Evolutionary conservation across 495 filamentous ascomycete genomes (phyloP).

Genomic region (Xylaria scruposa): DNA sequence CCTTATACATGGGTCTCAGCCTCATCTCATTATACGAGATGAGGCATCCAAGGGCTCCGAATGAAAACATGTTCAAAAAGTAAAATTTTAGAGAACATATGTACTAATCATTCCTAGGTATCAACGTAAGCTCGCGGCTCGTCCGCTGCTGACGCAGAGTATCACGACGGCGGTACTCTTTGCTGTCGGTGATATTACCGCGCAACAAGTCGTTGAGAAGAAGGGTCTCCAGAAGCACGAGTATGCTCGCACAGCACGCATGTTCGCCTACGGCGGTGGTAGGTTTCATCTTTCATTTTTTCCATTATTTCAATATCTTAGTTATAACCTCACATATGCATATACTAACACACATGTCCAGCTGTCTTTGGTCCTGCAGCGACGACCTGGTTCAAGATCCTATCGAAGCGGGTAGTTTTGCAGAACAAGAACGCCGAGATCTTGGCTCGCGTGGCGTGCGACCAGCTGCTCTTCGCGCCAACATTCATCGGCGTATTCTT

Average conservation of each 20-base stretch:
- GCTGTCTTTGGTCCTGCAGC: slow-evolving; percentile 91
- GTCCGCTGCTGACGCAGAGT: slow-evolving; percentile 87
- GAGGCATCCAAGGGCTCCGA: neutral
- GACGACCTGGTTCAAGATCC: slow-evolving; percentile 84
- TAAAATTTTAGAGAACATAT: neutral
- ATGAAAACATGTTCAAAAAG: neutral
- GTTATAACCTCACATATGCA: neutral
- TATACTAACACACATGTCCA: slow-evolving; percentile 43
- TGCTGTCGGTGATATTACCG: slow-evolving; percentile 85
- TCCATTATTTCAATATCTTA: neutral
- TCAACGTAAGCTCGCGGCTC: slow-evolving; percentile 77
- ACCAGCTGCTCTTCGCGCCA: slow-evolving; percentile 88
- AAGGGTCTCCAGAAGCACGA: slow-evolving; percentile 82
- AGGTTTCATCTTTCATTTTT: slow-evolving; percentile 34
- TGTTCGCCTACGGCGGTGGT: slow-evolving; percentile 94
- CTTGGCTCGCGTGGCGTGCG: slow-evolving; percentile 76
- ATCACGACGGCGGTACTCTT: slow-evolving; percentile 89
- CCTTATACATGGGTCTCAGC: neutral
- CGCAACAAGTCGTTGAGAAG: slow-evolving; percentile 93
- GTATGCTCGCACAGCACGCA: slow-evolving; percentile 78
- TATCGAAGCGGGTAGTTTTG: slow-evolving; percentile 57
- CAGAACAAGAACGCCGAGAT: slow-evolving; percentile 72
- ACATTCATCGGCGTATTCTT: slow-evolving; percentile 83
- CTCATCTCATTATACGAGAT: neutral
- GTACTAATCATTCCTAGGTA: slow-evolving; percentile 67